Evolutionary conservation across 2,329 filamentous ascomycete genomes (phyloP).

Genomic region (Alternaria triticina): DNA sequence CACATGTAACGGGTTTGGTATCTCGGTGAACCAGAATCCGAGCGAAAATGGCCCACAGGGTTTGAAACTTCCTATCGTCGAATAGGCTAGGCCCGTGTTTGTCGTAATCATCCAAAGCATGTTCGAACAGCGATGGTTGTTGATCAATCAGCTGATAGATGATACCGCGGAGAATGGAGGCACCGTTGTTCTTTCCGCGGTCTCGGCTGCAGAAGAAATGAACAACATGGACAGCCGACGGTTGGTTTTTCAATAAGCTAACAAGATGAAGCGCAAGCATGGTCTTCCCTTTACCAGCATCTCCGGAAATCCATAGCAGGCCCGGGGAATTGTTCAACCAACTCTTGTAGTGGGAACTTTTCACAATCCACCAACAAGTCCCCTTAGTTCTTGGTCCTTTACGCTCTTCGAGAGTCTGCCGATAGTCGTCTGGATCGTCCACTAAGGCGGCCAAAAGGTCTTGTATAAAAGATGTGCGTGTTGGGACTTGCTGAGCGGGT

Average conservation of each 20-base stretch:
- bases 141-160: not conserved
- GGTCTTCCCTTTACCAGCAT: not conserved
- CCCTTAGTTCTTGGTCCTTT: not conserved
- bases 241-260: fast-evolving
- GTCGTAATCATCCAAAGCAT: not conserved
- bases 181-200: not conserved
- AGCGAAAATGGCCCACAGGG: not conserved
- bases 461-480: not conserved
- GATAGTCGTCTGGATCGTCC: not conserved
- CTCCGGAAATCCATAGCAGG: not conserved
- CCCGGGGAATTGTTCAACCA: too few species aligned
- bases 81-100: not conserved
- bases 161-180: not conserved
- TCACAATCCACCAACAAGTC: too few species aligned
- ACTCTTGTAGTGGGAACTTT: too few species aligned
- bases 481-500: too few species aligned
- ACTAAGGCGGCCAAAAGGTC: not conserved
- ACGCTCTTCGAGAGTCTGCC: not conserved
- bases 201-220: not conserved
- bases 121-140: not conserved
- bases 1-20: not conserved
- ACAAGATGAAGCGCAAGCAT: not conserved
- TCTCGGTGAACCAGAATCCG: not conserved
- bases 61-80: not conserved
- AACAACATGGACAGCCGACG: not conserved